Percentiles rank a stretch among this genome's conserved stretches.
Evolutionary conservation across 495 filamentous ascomycete genomes (phyloP).

Genomic region (Trichoderma reesei): DNA sequence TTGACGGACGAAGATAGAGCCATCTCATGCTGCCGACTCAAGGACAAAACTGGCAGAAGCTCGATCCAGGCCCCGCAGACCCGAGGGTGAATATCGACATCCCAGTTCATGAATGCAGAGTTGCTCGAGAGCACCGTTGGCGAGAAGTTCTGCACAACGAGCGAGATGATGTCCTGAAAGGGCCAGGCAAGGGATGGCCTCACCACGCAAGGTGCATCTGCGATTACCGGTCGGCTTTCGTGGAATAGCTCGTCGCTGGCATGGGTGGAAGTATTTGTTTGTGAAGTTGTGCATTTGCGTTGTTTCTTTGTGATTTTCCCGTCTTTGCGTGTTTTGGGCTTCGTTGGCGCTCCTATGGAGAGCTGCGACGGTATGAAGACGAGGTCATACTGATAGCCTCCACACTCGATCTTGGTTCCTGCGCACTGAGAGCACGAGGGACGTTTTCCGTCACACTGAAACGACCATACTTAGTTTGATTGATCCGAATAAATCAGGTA

Average conservation of each 20-base stretch:
- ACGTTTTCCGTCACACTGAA: constrained; percentile 5
- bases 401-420: background rate
- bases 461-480: background rate
- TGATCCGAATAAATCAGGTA: background rate
- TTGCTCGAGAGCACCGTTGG: background rate
- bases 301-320: background rate
- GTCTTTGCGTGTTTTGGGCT: background rate
- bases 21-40: background rate
- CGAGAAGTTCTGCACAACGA: constrained; percentile 9
- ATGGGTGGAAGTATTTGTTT: background rate
- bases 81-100: constrained; percentile 15
- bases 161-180: constrained; percentile 8
- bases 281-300: background rate
- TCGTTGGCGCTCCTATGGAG: background rate
- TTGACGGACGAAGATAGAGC: constrained; percentile 21
- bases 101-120: background rate
- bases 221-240: background rate
- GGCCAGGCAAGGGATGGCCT: constrained; percentile 3
- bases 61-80: constrained; percentile 34
- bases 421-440: constrained; percentile 4
- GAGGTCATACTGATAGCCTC: constrained; percentile 7
- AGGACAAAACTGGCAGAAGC: constrained; percentile 22
- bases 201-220: background rate
- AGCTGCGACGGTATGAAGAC: background rate
- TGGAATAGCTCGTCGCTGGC: background rate